Evolutionary conservation across 768 basidiomycete species (phyloP).

Genomic region (Tylopilus sp.): DNA sequence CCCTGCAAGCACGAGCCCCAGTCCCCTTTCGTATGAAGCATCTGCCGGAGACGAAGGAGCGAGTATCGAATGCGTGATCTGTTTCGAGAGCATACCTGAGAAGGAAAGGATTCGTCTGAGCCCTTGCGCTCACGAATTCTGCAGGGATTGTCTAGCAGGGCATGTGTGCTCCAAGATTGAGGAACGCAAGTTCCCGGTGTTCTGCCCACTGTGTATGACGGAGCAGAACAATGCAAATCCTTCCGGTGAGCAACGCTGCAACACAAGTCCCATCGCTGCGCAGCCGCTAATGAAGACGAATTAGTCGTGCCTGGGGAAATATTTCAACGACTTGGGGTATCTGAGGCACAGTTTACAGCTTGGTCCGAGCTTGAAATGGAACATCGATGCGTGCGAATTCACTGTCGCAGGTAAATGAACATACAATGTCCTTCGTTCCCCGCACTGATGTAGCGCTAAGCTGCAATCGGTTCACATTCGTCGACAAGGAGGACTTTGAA

Average conservation of each 20-base stretch:
- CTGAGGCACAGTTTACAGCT: slow-evolving; percentile 36
- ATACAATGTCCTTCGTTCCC: not conserved
- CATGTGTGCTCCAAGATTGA: slow-evolving; percentile 45
- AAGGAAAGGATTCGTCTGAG: slow-evolving; percentile 38
- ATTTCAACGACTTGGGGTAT: slow-evolving; percentile 39
- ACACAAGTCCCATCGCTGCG: not conserved
- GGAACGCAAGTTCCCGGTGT: slow-evolving; percentile 52
- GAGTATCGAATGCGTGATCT: slow-evolving; percentile 51
- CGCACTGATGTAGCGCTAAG: slow-evolving; percentile 30
- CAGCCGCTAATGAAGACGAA: not conserved
- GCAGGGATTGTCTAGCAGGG: slow-evolving; percentile 46
- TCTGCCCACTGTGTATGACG: slow-evolving; percentile 54
- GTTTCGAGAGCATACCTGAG: slow-evolving; percentile 45
- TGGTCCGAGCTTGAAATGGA: slow-evolving; percentile 47
- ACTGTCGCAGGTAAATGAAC: slow-evolving; percentile 45
- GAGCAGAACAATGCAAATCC: slow-evolving; percentile 28
- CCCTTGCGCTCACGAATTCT: slow-evolving; percentile 51
- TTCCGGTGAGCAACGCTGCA: slow-evolving; percentile 28
- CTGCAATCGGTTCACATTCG: slow-evolving; percentile 46
- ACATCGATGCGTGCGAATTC: slow-evolving; percentile 37
- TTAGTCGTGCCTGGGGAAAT: slow-evolving; percentile 38
- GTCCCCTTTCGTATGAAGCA: not conserved
- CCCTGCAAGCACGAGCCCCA: not conserved
- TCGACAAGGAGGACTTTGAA: slow-evolving; percentile 48
- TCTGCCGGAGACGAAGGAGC: slow-evolving; percentile 6